Base-by-base conservation (phyloP, 768 basidiomycete species). In the Boletus subparvulus region DNA sequence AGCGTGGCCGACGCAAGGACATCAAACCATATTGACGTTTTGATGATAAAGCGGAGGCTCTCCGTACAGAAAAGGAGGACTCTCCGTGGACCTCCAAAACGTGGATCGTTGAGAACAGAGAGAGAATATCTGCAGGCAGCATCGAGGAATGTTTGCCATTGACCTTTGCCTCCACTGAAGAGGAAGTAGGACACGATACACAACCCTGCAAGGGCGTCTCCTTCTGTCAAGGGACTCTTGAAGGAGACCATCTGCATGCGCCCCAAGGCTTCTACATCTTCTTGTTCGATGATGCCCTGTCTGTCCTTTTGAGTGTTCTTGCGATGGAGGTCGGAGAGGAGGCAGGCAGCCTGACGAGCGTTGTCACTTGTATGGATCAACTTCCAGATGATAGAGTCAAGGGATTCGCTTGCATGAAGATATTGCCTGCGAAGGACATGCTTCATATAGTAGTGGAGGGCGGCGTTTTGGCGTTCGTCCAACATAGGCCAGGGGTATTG, bases 11-110 rank as follows among this genome's bases (percentile, higher is more conserved):
- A 83, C 8, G 88, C 90, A 50, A 92, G 78, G 36, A 92, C 88
- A 68, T 93, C 91, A 69, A 92, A 91, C 91, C 91, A 93, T 53
- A 92, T 84, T 16, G 88, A 84, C 28, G 90, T 87, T 71, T 90
- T 90, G 73, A 92, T 79, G 67, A 92, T 85, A 71, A 92, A 92
- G 37, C 73, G 81, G 69, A 75, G 79, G 73, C 75, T 83, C 77
- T 76, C 79, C 21, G 66, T 60, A 61, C 80, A 83, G 16, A 59
- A 54, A 35, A 75, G 55, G 13, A 89, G 76, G 8, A 79, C 78
- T 47, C 77, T 75, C 51, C 74, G 72, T 10, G 80, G 77, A 26
- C 77, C 75, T 33, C 64, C 63, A 62, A 65, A 78, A 6, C 55
- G 63, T 16, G 68, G 62, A 55, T 75, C 65, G 33, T 75, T 59